Percentiles rank a stretch among this genome's conserved stretches.
phyloP scores from a whole-genome alignment of 1,284 basidiomycete genomes.

The Naganishia albida region DNA sequence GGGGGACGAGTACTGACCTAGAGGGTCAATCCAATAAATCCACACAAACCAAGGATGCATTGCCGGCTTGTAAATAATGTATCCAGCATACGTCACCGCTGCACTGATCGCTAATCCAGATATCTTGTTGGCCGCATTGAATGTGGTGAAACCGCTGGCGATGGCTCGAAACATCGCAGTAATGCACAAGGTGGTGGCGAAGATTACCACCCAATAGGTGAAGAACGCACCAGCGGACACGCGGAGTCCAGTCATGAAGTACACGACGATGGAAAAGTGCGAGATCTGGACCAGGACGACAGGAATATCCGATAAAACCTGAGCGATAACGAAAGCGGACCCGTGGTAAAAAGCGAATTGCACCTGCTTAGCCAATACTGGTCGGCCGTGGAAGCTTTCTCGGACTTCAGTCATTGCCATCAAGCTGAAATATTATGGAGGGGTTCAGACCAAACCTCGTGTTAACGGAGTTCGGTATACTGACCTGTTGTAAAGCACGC shows the following conservation, averaged over 20 bases:
- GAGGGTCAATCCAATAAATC: constrained; percentile 14
- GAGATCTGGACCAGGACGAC: constrained; percentile 61
- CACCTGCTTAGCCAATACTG: constrained; percentile 64
- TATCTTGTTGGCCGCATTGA: constrained; percentile 9
- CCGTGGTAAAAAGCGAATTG: constrained; percentile 54
- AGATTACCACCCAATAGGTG: constrained; percentile 40
- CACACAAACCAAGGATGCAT: constrained; percentile 23
- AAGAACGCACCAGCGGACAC: constrained; percentile 55
- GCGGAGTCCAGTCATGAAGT: constrained; percentile 64
- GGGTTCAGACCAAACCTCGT: constrained; percentile 71
- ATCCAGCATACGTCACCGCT: constrained; percentile 4
- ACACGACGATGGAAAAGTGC: constrained; percentile 62
- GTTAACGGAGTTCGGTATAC: constrained; percentile 56
- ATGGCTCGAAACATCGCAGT: constrained; percentile 23
- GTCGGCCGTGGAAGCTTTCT: constrained; percentile 68
- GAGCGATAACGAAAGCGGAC: constrained; percentile 59
- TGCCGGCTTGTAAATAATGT: constrained; percentile 12
- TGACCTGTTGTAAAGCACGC: constrained; percentile 64
- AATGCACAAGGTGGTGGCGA: constrained; percentile 23
- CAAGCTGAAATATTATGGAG: constrained; percentile 56
- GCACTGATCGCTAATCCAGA: constrained; percentile 3
- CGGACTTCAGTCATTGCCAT: constrained; percentile 67
- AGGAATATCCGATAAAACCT: constrained; percentile 70
- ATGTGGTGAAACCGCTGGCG: constrained; percentile 7
- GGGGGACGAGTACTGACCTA: not conserved